Conservation (phyloP, 140 eudicot genomes). For the Ambrosia hybrid region DNA sequence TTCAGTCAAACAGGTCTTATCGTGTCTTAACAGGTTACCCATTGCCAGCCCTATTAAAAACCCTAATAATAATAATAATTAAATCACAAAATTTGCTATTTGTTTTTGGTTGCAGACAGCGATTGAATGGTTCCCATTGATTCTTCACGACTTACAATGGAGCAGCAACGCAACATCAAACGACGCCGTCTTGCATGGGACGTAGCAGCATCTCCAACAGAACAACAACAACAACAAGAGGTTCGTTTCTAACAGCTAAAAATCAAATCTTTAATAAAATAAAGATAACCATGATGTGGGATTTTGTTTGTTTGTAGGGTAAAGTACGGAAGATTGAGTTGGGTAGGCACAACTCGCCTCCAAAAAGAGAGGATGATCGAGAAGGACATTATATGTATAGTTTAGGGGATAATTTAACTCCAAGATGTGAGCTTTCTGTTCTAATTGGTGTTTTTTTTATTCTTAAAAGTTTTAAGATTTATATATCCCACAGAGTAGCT, state of each 20-base stretch:
- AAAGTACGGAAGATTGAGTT: constrained; percentile 35
- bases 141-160: constrained; percentile 27
- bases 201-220: constrained; percentile 31
- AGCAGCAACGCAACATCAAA: constrained; percentile 46
- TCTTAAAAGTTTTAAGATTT: too few species aligned
- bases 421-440: constrained; percentile 61
- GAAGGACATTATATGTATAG: constrained; percentile 80
- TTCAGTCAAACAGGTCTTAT: too few species aligned
- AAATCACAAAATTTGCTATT: too few species aligned
- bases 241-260: constrained; percentile 14
- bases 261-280: neutral
- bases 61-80: too few species aligned
- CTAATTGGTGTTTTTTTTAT: too few species aligned
- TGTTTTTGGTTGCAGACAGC: constrained; percentile 44
- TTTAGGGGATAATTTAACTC: constrained; percentile 84
- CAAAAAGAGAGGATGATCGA: constrained; percentile 68
- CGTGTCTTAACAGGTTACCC: too few species aligned
- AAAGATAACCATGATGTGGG: neutral
- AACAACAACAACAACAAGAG: constrained; percentile 32
- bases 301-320: constrained; percentile 34
- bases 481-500: too few species aligned
- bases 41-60: too few species aligned
- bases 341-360: constrained; percentile 60
- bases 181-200: constrained; percentile 80
- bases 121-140: constrained; percentile 38